phyloP scores from a whole-genome alignment of 129 eudicot genomes.

The Sambucus nigra region DNA sequence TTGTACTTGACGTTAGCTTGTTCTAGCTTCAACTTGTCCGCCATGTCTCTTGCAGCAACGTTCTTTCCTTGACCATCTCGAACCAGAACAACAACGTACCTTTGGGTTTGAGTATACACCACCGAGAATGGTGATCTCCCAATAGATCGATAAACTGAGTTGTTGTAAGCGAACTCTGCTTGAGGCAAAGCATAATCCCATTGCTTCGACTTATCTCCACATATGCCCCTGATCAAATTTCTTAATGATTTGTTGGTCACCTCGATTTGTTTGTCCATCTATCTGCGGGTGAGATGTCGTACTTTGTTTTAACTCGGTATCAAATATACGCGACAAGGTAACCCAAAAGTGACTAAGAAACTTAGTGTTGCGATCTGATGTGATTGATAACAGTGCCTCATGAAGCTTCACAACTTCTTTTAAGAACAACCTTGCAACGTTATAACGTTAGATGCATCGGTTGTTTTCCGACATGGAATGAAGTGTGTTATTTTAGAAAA shows the following conservation, averaged over 20 bases:
- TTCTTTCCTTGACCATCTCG: not conserved
- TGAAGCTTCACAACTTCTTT: not conserved
- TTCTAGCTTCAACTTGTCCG: not conserved
- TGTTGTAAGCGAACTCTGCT: constrained; percentile 12
- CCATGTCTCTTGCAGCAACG: not conserved
- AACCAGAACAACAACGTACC: not conserved
- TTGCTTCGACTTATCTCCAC: constrained; percentile 5
- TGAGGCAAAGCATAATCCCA: constrained; percentile 11
- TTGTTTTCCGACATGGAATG: not conserved
- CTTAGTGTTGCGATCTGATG: not conserved
- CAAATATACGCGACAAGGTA: constrained; percentile 10
- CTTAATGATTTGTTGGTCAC: not conserved
- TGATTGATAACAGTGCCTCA: not conserved
- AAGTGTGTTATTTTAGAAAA: constrained; percentile 14
- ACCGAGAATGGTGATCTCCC: constrained; percentile 4
- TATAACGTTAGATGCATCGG: not conserved
- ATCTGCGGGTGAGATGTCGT: not conserved
- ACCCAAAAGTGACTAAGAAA: constrained; percentile 10
- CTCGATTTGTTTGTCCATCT: constrained; percentile 5
- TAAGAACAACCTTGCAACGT: not conserved
- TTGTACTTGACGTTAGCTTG: not conserved
- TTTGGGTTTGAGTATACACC: not conserved
- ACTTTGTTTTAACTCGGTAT: not conserved
- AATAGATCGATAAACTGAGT: not conserved
- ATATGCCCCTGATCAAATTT: constrained; percentile 2